Percentiles rank a stretch among this genome's conserved stretches.
Conservation (phyloP, 495 filamentous ascomycete genomes). For the Podospora appendiculata region DNA sequence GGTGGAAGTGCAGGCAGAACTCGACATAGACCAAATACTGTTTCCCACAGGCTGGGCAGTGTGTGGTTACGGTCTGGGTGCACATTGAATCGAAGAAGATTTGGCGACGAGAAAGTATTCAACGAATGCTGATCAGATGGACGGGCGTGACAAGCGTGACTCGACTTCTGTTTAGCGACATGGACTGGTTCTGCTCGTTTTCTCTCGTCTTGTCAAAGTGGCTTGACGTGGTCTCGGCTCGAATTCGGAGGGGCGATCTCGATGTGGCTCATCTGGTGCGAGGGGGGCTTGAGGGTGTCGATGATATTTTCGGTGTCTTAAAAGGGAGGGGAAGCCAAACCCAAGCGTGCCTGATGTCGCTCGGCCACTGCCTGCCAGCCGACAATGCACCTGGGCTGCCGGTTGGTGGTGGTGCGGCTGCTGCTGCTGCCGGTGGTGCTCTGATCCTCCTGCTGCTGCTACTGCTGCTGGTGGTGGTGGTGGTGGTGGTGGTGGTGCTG, state of each 20-base stretch:
- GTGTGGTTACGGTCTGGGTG: constrained; percentile 36
- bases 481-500: neutral
- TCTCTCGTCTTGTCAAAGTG: constrained; percentile 3
- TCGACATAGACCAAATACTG: constrained; percentile 43
- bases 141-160: neutral
- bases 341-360: too few relatives aligned
- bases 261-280: neutral
- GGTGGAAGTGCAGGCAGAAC: constrained; percentile 39
- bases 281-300: too few relatives aligned
- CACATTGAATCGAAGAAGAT: constrained; percentile 34
- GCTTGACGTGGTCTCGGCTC: constrained; percentile 3
- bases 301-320: too few relatives aligned
- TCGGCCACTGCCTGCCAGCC: too few relatives aligned
- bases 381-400: too few relatives aligned
- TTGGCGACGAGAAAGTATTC: constrained; percentile 2
- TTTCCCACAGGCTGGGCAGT: constrained; percentile 46
- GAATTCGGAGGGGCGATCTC: neutral
- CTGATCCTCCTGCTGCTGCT: neutral
- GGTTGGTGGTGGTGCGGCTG: neutral
- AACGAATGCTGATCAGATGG: neutral
- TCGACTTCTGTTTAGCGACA: constrained; percentile 5
- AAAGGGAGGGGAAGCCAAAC: too few relatives aligned
- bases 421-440: neutral
- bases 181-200: constrained; percentile 6
- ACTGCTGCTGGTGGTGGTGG: neutral